Base-by-base conservation (phyloP, 192 early-diverging fungal genomes). In the Neocallimastix lanati region DNA sequence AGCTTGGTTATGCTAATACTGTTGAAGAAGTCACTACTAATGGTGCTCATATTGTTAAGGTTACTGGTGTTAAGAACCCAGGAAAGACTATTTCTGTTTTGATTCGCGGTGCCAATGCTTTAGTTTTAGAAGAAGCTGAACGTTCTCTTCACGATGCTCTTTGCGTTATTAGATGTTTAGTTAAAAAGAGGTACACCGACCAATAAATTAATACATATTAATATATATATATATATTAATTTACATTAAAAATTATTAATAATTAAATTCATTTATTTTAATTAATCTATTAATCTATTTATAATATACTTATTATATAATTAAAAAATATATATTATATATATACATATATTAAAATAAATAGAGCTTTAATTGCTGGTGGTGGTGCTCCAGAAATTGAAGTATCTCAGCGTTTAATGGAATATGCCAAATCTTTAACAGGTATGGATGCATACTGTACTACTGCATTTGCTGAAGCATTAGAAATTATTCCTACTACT, bases 381-480 rank as follows among this genome's bases (percentile, higher is more conserved):
- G 97, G 97, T 28, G 97, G 97, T 76, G 97, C 97, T 29, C 97
- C 97, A 35, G 97, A 99, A 83, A 98, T 98, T 82, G 95, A 96
- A 82, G 90, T 97, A 5, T 96, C 96, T 15, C 93, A 92, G 83
- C 90, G 88, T 67, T 87, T 99, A 78, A 91, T 91, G 83, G 88
- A 91, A 76, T 86, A 96, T 82, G 95, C 96, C 37, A 95, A 96
- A 88, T 88, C 95, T 1, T 86, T 96, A 80, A 93, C 92, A 28
- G 97, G 96, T 37, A 96, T 98, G 93, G 95, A 97, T 82, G 91
- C 93, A 29, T 94, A 98, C 82, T 99, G 96, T 83, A 97, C 98
- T 91, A 92, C 95, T 83, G 96, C 94, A 12, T 99, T 96, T 88
- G 96, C 97, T 29, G 95, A 97, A 82, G 96, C 97, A 5, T 85